These are phyloP conservation scores for Arthroderma uncinatum DNA, from an alignment of 2,329 filamentous ascomycete genomes.

Conservation along the genomic window DNA sequence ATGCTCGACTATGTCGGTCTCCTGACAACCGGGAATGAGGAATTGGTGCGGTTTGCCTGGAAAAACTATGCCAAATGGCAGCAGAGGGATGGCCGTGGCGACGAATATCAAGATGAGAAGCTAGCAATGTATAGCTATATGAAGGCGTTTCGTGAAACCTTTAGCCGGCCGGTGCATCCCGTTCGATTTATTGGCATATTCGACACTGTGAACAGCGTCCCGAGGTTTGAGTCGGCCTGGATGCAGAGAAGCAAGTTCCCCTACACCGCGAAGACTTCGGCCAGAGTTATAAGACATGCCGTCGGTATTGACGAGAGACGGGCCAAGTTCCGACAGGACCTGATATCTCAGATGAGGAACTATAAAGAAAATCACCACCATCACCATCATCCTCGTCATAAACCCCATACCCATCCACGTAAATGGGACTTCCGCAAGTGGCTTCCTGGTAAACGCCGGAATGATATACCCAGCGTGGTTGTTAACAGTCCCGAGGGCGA, in stretches of 20 bases:
- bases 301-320: slow-evolving; percentile 45
- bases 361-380: background rate
- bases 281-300: slow-evolving; percentile 38
- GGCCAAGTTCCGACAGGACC: slow-evolving; percentile 45
- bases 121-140: slow-evolving; percentile 22
- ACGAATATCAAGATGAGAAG: slow-evolving; percentile 12
- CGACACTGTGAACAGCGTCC: slow-evolving; percentile 45
- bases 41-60: slow-evolving; percentile 44
- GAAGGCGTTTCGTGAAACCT: slow-evolving; percentile 40
- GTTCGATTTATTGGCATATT: slow-evolving; percentile 46
- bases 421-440: slow-evolving; percentile 3
- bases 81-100: slow-evolving; percentile 21
- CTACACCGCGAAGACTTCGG: slow-evolving; percentile 25
- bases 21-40: slow-evolving; percentile 43
- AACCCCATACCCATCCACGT: background rate
- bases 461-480: background rate
- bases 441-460: background rate
- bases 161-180: slow-evolving; percentile 37
- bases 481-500: background rate
- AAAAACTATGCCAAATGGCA: slow-evolving; percentile 24
- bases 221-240: slow-evolving; percentile 25
- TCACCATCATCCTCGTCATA: background rate
- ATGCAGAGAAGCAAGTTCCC: slow-evolving; percentile 21
- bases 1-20: slow-evolving; percentile 43
- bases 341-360: slow-evolving; percentile 25